Percentiles rank a stretch among this genome's conserved stretches.
Conservation (phyloP, 306 rosid species). For the Inga leiocalycina region DNA sequence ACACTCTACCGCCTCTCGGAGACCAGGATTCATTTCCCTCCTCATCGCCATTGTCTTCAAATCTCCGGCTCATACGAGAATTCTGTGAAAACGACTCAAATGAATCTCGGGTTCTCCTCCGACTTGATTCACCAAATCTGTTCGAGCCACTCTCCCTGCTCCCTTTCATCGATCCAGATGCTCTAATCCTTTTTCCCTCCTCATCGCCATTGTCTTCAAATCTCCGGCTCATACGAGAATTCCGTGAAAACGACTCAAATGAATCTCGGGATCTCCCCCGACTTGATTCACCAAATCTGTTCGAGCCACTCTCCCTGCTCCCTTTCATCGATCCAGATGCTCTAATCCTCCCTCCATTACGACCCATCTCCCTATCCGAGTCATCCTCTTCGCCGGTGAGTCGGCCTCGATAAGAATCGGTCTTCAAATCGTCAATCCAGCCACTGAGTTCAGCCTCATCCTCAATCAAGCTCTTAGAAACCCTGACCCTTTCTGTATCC, state of each 20-base stretch:
- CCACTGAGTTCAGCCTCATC: slow-evolving; percentile 88
- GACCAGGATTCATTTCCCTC: slow-evolving; percentile 24
- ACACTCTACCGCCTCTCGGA: slow-evolving; percentile 12
- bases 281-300: slow-evolving; percentile 35
- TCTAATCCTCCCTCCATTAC: slow-evolving; percentile 31
- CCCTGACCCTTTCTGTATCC: slow-evolving; percentile 31
- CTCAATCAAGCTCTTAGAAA: slow-evolving; percentile 70
- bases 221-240: slow-evolving; percentile 29
- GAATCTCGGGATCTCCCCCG: slow-evolving; percentile 30
- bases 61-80: slow-evolving; percentile 28
- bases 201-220: not conserved
- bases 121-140: slow-evolving; percentile 35
- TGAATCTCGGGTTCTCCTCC: slow-evolving; percentile 29
- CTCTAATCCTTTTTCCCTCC: slow-evolving; percentile 30
- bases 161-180: slow-evolving; percentile 35
- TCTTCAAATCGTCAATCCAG: slow-evolving; percentile 72
- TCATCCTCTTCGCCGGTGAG: slow-evolving; percentile 40
- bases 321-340: slow-evolving; percentile 36
- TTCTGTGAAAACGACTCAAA: slow-evolving; percentile 25
- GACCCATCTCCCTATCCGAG: slow-evolving; percentile 33
- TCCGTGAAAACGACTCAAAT: slow-evolving; percentile 23
- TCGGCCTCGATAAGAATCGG: slow-evolving; percentile 42
- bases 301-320: slow-evolving; percentile 38
- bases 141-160: slow-evolving; percentile 38
- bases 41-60: not conserved